Evolutionary conservation across 2,329 filamentous ascomycete genomes (phyloP).

Genomic region (Aspergillus fumigatus): DNA sequence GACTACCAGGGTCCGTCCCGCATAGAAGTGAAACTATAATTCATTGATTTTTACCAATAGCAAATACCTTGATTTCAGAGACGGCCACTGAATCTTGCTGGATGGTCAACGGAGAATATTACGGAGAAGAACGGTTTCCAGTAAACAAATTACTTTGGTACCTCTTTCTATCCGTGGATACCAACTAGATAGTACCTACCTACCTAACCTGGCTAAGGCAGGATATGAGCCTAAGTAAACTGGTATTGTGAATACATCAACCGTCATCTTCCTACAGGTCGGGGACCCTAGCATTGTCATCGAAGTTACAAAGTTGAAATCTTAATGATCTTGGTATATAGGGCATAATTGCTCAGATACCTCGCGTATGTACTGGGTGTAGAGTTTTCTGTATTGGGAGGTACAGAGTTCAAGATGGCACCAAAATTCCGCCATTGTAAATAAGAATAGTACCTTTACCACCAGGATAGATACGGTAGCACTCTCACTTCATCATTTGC

Average conservation of each 20-base stretch:
- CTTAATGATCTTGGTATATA: too few relatives aligned
- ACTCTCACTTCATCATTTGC: too few relatives aligned
- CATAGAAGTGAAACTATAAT: neutral
- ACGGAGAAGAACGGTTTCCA: too few relatives aligned
- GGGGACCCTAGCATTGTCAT: neutral
- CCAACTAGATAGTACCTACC: too few relatives aligned
- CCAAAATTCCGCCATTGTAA: too few relatives aligned
- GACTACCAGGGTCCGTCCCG: neutral
- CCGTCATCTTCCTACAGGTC: neutral
- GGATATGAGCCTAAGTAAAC: neutral
- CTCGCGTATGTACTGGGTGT: too few relatives aligned
- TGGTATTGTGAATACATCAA: neutral
- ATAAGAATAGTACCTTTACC: too few relatives aligned
- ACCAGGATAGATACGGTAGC: too few relatives aligned
- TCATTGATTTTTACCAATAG: neutral
- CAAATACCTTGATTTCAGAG: neutral
- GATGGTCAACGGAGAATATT: neutral
- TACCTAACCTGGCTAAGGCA: too few relatives aligned
- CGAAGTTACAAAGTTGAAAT: neutral
- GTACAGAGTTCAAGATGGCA: too few relatives aligned
- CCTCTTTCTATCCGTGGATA: neutral
- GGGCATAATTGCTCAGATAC: too few relatives aligned
- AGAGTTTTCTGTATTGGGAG: too few relatives aligned
- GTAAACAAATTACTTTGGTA: neutral
- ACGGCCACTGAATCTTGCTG: neutral